Conservation (phyloP, 2,329 filamentous ascomycete species). For the Talaromyces atroroseus region DNA sequence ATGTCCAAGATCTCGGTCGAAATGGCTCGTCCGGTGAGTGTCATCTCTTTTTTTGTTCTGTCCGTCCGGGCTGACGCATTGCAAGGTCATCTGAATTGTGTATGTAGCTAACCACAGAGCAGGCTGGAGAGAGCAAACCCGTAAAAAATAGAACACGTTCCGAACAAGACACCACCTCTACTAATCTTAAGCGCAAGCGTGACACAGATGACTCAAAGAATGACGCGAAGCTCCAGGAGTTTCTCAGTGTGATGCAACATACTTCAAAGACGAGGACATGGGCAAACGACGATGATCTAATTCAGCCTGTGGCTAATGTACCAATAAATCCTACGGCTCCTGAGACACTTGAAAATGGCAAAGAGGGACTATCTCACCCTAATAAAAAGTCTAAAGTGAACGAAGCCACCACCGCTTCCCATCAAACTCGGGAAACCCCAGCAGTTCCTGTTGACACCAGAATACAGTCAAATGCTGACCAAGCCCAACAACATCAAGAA, state of each 20-base stretch:
- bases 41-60: slow-evolving; percentile 15
- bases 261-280: slow-evolving; percentile 60
- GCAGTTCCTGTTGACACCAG: not conserved
- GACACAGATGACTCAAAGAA: slow-evolving; percentile 51
- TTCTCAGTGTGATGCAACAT: slow-evolving; percentile 72
- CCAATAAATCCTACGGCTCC: slow-evolving; percentile 32
- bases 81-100: slow-evolving; percentile 18
- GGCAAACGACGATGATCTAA: slow-evolving; percentile 49
- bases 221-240: slow-evolving; percentile 81
- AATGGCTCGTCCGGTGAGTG: slow-evolving; percentile 70
- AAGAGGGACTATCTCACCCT: slow-evolving; percentile 23
- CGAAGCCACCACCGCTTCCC: not conserved
- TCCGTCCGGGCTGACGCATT: slow-evolving; percentile 32
- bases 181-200: slow-evolving; percentile 38
- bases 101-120: slow-evolving; percentile 22
- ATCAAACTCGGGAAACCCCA: not conserved
- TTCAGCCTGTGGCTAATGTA: slow-evolving; percentile 19
- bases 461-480: not conserved
- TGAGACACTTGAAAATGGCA: slow-evolving; percentile 43
- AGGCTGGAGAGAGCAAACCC: slow-evolving; percentile 33
- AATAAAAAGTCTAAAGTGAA: slow-evolving; percentile 11
- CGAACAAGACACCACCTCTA: slow-evolving; percentile 20
- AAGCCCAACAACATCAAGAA: slow-evolving; percentile 13
- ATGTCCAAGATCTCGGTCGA: slow-evolving; percentile 94
- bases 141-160: slow-evolving; percentile 19